Evolutionary conservation across 306 rosid species (phyloP).

Genomic region (cucumber (Cucumis sativus)): DNA sequence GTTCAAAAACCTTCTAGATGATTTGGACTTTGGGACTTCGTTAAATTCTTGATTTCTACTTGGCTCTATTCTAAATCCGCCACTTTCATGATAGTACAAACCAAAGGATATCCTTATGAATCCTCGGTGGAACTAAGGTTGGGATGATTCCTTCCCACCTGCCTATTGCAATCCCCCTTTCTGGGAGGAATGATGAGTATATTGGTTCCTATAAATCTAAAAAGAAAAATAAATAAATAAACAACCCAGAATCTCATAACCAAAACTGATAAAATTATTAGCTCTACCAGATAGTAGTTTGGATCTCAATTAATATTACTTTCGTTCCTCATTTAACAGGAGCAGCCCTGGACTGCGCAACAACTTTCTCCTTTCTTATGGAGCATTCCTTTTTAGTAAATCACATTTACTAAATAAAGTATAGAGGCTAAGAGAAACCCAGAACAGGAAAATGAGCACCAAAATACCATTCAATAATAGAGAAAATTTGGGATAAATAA

Average conservation of each 20-base stretch:
- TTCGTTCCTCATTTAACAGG: not conserved
- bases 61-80: not conserved
- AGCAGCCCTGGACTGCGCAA: not conserved
- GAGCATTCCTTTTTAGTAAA: not conserved
- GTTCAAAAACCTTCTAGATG: not conserved
- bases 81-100: not conserved
- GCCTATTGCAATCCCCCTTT: not conserved
- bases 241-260: not conserved
- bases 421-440: not conserved
- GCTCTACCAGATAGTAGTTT: not conserved
- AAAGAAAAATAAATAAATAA: not conserved
- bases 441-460: not conserved
- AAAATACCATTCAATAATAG: not conserved
- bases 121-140: not conserved
- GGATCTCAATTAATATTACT: not conserved
- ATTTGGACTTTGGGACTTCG: not conserved
- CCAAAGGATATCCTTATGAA: not conserved
- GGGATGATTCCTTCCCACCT: not conserved
- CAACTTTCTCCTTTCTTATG: not conserved
- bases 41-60: not conserved
- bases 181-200: not conserved
- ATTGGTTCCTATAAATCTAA: not conserved
- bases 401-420: not conserved
- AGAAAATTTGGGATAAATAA: not conserved
- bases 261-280: not conserved